These are phyloP conservation scores for Cyclaneusma minus DNA, from an alignment of 2,329 filamentous ascomycete species.

Conservation along the genomic window DNA sequence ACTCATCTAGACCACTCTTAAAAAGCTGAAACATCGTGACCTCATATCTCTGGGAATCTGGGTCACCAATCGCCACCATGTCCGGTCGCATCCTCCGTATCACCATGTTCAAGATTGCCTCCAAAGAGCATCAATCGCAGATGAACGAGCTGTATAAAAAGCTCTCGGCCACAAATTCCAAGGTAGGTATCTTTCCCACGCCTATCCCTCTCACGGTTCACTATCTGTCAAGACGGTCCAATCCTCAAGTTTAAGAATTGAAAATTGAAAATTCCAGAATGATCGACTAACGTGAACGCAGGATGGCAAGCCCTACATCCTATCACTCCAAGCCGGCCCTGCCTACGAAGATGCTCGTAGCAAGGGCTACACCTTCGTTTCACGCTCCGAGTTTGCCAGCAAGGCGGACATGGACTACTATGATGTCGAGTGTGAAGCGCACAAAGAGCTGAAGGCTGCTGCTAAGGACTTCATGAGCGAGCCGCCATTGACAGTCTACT, in stretches of 20 bases:
- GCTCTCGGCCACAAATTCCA: slow-evolving; percentile 24
- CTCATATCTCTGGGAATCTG: slow-evolving; percentile 18
- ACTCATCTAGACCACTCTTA: too few relatives aligned
- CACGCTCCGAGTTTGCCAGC: slow-evolving; percentile 35
- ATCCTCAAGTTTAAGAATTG: neutral
- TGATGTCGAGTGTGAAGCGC: slow-evolving; percentile 36
- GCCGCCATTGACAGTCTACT: slow-evolving; percentile 10
- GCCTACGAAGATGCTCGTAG: slow-evolving; percentile 31
- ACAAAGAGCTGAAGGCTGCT: slow-evolving; percentile 28
- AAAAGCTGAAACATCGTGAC: slow-evolving; percentile 19
- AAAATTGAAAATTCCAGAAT: neutral
- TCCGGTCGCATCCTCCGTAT: slow-evolving; percentile 27
- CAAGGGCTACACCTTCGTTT: slow-evolving; percentile 36
- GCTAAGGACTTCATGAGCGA: slow-evolving; percentile 6
- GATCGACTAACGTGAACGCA: slow-evolving; percentile 11
- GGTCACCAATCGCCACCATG: slow-evolving; percentile 16
- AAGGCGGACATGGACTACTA: slow-evolving; percentile 42
- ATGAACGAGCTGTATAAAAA: slow-evolving; percentile 29
- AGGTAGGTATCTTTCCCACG: slow-evolving; percentile 19
- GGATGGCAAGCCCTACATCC: slow-evolving; percentile 42
- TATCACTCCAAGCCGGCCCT: slow-evolving; percentile 28
- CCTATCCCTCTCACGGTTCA: slow-evolving; percentile 1
- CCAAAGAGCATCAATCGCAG: slow-evolving; percentile 25
- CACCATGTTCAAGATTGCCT: slow-evolving; percentile 38
- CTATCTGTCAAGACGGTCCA: neutral